Evolutionary conservation across 2,329 filamentous ascomycete species (phyloP), one percentile per base, ranked within the genome.

Genomic region (Apiospora pterosperma): DNA sequence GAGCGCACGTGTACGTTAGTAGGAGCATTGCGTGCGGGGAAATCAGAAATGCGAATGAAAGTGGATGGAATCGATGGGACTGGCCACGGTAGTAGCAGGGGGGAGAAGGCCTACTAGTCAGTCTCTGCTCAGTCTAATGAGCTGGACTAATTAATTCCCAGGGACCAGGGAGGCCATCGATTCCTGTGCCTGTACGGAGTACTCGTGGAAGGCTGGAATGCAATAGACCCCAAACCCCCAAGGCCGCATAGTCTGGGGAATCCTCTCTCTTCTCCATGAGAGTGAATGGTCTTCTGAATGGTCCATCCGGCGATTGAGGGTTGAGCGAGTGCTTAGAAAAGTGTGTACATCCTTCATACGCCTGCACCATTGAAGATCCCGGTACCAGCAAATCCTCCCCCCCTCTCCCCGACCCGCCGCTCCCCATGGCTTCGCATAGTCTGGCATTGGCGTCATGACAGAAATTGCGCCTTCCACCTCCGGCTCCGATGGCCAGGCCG

Each of bases 401-500:
- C n/a, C n/a, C n/a, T n/a, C n/a, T 19, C 25, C 28, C 48, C 48
- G 16, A 55, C 48, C 16, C 14, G 48, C 48, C 48, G 48, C 48
- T 31, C 48, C 48, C 48, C 25, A 55, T 55, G 48, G 48, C 48
- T 55, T 55, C 28, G 48, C 25, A 34, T 12, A 19, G 48, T 55
- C 48, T 55, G 28, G 48, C 8, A n/a, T 31, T 44, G 58, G 61
- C 28, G 61, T 39, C 63, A 66, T 66, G 65, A 61, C 62, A 34
- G 65, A 66, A 34, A 63, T 55, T 25, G 42, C 42, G 42, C 44
- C 48, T 23, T 63, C 65, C 41, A 62, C 39, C 63, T 64, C 61
- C 23, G 65, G 36, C 12, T 62, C 55, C 16, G 65, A 66, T 63
- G 61, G 48, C 19, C 63, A 42, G 39, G 65, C 64, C n/a, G 63